phyloP scores from a whole-genome alignment of 306 rosid species.

The Lablab purpureus region DNA sequence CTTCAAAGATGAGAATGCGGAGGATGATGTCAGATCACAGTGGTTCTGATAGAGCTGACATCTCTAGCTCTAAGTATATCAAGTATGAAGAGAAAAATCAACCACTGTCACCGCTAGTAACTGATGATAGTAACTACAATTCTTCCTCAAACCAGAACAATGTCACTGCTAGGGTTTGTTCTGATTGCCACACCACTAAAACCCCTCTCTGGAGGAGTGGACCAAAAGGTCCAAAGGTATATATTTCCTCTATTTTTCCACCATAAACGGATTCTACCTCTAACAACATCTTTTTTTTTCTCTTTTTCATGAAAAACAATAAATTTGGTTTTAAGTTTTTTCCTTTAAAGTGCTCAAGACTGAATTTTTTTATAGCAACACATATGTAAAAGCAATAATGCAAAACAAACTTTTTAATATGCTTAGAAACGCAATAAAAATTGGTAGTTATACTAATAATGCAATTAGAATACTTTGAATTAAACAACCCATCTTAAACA shows the following conservation, averaged over 20 bases:
- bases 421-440: background rate
- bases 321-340: background rate
- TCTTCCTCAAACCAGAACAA: conserved; percentile 46
- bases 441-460: background rate
- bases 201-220: conserved; percentile 99
- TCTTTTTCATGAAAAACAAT: background rate
- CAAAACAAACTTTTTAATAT: background rate
- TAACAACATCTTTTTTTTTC: background rate
- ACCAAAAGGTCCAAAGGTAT: conserved; percentile 94
- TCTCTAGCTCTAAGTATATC: conserved; percentile 19
- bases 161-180: conserved; percentile 70
- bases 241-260: background rate
- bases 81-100: conserved; percentile 57
- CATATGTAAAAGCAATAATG: too few species aligned
- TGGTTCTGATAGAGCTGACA: background rate
- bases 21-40: conserved; percentile 58
- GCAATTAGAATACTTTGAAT: conserved; percentile 2
- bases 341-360: background rate
- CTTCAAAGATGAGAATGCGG: conserved; percentile 68
- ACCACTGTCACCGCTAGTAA: conserved; percentile 28
- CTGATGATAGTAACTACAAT: conserved; percentile 38
- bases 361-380: background rate
- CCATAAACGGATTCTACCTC: background rate
- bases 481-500: background rate
- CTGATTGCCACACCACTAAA: conserved; percentile 87